Conservation (phyloP, 352 stramenopile species). For the Phytophthora ohioensis region DNA sequence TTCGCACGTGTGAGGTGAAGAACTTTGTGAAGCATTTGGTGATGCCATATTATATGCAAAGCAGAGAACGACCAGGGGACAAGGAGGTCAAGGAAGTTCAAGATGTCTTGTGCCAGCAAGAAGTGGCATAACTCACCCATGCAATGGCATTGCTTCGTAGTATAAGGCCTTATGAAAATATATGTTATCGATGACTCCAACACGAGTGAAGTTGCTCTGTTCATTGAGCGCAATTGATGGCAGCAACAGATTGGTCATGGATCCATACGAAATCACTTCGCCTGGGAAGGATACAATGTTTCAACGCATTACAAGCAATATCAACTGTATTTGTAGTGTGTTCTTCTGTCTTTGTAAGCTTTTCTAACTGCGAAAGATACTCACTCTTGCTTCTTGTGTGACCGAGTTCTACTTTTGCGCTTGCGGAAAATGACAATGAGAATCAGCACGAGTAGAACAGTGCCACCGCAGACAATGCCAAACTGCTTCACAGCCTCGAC, state of each 20-base stretch:
- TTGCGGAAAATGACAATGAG: conserved; percentile 61
- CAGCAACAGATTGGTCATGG: too few relatives aligned
- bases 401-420: conserved; percentile 40
- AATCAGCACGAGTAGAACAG: conserved; percentile 51
- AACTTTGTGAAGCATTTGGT: conserved; percentile 83
- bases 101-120: conserved; percentile 28
- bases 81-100: conserved; percentile 17
- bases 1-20: conserved; percentile 72
- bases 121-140: conserved; percentile 29
- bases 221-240: too few relatives aligned
- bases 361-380: conserved; percentile 24
- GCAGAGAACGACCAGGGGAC: conserved; percentile 10
- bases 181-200: background rate
- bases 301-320: conserved; percentile 12
- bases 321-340: conserved; percentile 31
- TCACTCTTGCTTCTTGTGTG: conserved; percentile 47
- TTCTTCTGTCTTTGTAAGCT: conserved; percentile 9
- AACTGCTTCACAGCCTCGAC: conserved; percentile 69
- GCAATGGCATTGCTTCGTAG: background rate
- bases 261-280: too few relatives aligned
- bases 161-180: conserved; percentile 5
- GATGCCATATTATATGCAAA: conserved; percentile 60
- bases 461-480: conserved; percentile 52
- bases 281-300: too few relatives aligned
- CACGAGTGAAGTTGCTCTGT: too few relatives aligned